phyloP scores from a whole-genome alignment of 345 rosid genomes.

The Eucalyptus sp. region DNA sequence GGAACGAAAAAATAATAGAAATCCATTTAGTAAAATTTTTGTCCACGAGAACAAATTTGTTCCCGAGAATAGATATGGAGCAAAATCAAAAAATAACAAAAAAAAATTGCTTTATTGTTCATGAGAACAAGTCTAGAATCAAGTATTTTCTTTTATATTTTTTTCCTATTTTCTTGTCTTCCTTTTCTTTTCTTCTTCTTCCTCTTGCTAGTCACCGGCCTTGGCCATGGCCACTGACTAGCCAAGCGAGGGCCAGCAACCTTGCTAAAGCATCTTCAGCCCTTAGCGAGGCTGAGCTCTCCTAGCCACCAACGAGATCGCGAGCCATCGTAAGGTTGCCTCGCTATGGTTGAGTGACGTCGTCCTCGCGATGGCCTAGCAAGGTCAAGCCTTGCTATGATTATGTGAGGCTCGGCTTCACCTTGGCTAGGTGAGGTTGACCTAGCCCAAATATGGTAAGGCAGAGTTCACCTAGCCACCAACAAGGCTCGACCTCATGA shows the following conservation, averaged over 20 bases:
- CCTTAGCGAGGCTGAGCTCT: rapidly evolving
- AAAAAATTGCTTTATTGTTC: too few species aligned
- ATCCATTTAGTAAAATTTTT: rapidly evolving
- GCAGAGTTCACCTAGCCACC: rapidly evolving
- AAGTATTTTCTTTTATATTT: too few species aligned
- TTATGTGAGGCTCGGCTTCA: rapidly evolving
- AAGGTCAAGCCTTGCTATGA: rapidly evolving
- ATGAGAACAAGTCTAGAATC: too few species aligned
- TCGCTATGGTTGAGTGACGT: rapidly evolving
- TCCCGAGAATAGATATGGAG: too few species aligned
- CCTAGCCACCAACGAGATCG: too few species aligned
- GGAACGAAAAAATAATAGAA: rapidly evolving
- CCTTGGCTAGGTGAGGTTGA: rapidly evolving
- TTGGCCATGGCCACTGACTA: rapidly evolving
- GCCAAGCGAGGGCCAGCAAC: rapidly evolving
- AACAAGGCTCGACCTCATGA: rapidly evolving
- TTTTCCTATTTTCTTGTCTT: too few species aligned
- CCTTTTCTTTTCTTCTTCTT: too few species aligned
- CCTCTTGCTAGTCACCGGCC: rapidly evolving
- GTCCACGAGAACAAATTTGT: too few species aligned
- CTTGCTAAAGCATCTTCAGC: rapidly evolving
- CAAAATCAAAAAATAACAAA: rapidly evolving
- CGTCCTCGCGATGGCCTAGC: rapidly evolving
- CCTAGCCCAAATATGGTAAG: rapidly evolving
- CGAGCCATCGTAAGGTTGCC: rapidly evolving